Percentiles rank a stretch among this genome's conserved stretches.
phyloP scores from a whole-genome alignment of 2,329 filamentous ascomycete genomes.

The Aspergillus calidoustus region DNA sequence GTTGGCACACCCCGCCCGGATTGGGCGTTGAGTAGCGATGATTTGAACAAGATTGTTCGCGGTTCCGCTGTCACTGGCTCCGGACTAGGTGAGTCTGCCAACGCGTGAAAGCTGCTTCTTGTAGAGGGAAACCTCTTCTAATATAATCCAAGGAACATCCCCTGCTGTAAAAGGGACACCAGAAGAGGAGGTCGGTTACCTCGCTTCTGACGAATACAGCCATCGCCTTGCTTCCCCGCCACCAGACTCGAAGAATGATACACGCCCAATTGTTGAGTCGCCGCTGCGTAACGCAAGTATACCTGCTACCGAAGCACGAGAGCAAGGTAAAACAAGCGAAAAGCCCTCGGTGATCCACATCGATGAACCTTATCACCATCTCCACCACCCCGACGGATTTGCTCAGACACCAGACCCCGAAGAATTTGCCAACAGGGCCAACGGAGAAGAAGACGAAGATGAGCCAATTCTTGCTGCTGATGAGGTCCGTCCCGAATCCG shows the following conservation, averaged over 20 bases:
- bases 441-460: slow-evolving; percentile 62
- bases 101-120: background rate
- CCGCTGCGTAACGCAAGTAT: slow-evolving; percentile 57
- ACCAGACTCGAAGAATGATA: slow-evolving; percentile 48
- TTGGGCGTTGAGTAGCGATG: slow-evolving; percentile 85
- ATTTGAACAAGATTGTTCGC: slow-evolving; percentile 87
- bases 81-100: slow-evolving; percentile 55
- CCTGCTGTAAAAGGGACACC: slow-evolving; percentile 72
- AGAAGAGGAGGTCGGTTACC: slow-evolving; percentile 87
- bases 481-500: slow-evolving; percentile 73
- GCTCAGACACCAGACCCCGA: slow-evolving; percentile 55
- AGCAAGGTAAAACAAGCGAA: slow-evolving; percentile 18
- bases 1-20: slow-evolving; percentile 67
- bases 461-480: slow-evolving; percentile 88
- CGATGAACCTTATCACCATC: slow-evolving; percentile 62
- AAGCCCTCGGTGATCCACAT: slow-evolving; percentile 69
- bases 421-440: slow-evolving; percentile 51
- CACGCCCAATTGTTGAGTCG: slow-evolving; percentile 55
- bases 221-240: slow-evolving; percentile 73
- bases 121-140: slow-evolving; percentile 6
- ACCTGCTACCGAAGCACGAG: slow-evolving; percentile 51
- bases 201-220: slow-evolving; percentile 82
- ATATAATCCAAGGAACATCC: slow-evolving; percentile 62
- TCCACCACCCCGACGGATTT: slow-evolving; percentile 54
- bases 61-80: slow-evolving; percentile 62